These are phyloP conservation scores for Podaxis rugospora DNA, from an alignment of 768 basidiomycete species.

Conservation along the genomic window DNA sequence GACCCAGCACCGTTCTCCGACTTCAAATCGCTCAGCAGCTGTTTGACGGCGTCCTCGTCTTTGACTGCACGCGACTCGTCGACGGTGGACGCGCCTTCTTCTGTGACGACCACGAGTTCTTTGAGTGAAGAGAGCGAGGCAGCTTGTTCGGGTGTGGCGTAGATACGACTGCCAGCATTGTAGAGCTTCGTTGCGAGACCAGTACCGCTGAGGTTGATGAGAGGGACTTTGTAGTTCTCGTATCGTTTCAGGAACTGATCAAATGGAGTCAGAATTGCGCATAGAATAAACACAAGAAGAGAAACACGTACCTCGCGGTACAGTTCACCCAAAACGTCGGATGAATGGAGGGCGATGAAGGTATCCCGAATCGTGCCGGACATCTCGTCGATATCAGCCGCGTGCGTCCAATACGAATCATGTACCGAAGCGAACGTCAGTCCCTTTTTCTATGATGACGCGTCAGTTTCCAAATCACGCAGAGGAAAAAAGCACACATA, in stretches of 20 bases:
- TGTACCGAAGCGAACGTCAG: conserved; percentile 94
- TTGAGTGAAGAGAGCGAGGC: conserved; percentile 23
- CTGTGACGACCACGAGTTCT: conserved; percentile 33
- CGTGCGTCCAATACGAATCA: conserved; percentile 99
- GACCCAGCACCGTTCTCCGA: conserved; percentile 12
- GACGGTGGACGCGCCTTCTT: conserved; percentile 29
- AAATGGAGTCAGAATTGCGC: neutral
- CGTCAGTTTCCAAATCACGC: conserved; percentile 2
- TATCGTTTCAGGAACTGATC: conserved; percentile 74
- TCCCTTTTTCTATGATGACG: conserved; percentile 47
- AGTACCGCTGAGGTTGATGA: conserved; percentile 35
- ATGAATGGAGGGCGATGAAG: conserved; percentile 89
- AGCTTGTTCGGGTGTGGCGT: conserved; percentile 37
- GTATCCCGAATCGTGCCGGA: conserved; percentile 85
- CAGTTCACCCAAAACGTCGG: conserved; percentile 74
- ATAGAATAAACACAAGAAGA: neutral
- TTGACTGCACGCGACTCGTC: conserved; percentile 18
- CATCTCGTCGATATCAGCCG: conserved; percentile 83
- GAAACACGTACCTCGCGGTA: conserved; percentile 58
- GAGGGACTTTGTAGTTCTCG: conserved; percentile 62
- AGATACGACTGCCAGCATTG: conserved; percentile 40
- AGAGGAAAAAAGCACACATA: conserved; percentile 29
- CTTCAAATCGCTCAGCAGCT: conserved; percentile 1
- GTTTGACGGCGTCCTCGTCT: conserved; percentile 4
- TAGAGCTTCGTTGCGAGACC: conserved; percentile 35